A percentile compares a stretch with the other conserved stretches of the same genome.
phyloP scores from a whole-genome alignment of 2,329 filamentous ascomycete genomes.

The Fusarium sp. region DNA sequence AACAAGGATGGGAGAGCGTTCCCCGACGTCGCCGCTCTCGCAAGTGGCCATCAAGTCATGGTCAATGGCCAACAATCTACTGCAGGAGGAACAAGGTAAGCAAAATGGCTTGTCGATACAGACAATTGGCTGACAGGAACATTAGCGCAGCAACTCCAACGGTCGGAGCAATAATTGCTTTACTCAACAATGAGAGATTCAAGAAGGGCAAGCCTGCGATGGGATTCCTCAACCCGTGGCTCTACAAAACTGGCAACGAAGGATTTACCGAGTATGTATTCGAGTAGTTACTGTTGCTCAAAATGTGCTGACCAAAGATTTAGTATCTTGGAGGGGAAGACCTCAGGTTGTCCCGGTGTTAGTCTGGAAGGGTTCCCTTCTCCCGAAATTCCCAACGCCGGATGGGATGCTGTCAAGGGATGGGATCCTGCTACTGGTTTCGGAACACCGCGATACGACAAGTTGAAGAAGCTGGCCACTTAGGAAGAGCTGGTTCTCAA shows the following conservation, averaged over 20 bases:
- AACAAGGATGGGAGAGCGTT: conserved; percentile 66
- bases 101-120: neutral
- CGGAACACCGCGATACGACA: conserved; percentile 60
- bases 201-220: conserved; percentile 64
- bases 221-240: conserved; percentile 73
- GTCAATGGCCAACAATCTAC: conserved; percentile 45
- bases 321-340: conserved; percentile 54
- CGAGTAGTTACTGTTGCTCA: rapidly evolving
- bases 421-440: conserved; percentile 58
- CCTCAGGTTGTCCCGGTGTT: conserved; percentile 49
- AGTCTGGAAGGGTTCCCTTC: conserved; percentile 45
- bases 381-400: conserved; percentile 45
- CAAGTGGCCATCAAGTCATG: conserved; percentile 50
- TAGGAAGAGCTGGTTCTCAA: conserved; percentile 11
- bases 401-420: conserved; percentile 48
- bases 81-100: conserved; percentile 53
- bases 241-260: conserved; percentile 58
- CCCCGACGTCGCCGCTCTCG: conserved; percentile 72
- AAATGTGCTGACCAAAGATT: neutral
- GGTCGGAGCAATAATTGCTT: conserved; percentile 71
- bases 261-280: conserved; percentile 54
- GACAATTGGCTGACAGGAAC: neutral
- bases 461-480: conserved; percentile 42
- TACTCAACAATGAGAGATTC: conserved; percentile 74
- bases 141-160: conserved; percentile 69